Base-by-base conservation (phyloP, 441 rosid genomes). In the Sinapis alba region DNA sequence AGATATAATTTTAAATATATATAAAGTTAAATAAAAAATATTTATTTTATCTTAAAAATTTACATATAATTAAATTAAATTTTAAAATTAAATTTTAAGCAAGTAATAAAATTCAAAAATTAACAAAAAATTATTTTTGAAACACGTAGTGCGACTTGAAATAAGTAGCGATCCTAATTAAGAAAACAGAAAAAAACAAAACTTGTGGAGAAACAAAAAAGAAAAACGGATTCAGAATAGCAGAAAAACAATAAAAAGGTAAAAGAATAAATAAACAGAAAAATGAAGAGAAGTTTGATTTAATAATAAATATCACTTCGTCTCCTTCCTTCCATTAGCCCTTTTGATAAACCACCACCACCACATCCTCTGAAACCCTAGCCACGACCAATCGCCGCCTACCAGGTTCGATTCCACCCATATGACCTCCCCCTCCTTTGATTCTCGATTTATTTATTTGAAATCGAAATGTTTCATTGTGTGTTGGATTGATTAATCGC, bases 311-410 rank as follows among this genome's bases (percentile, higher is more conserved):
- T 50, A 50, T 67, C 62, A 60, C 69, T 24, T 51, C 50, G 24
- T 69, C 79, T 47, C 19, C 75, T 10, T 36, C 27, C 62, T n/a
- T n/a, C n/a, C n/a, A 68, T 50, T 38, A 13, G 0, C 16, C 47
- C 47, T 38, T 7, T 58, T 11, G 75, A 63, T 63, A 69, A 69
- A 57, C 76, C 66, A 70, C 68, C 67, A 36, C 32, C 65, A 23
- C 45, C 62, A 41, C 36, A 71, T 32, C 62, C 62, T 47, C 57
- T 53, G 76, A 77, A 77, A 71, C 63, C 76, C 76, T 65, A 77
- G 72, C 63, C 53, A 53, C 51, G 18, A 27, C 68, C 57, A 20
- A 27, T 62, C 76, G 43, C 71, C 75, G 65, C 21, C 59, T 13
- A 13, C 60, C 70, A 76, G 79, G 79, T 76, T 76, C 71, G 79